phyloP scores from a whole-genome alignment of 768 basidiomycete species.

The Collybia mongolica region DNA sequence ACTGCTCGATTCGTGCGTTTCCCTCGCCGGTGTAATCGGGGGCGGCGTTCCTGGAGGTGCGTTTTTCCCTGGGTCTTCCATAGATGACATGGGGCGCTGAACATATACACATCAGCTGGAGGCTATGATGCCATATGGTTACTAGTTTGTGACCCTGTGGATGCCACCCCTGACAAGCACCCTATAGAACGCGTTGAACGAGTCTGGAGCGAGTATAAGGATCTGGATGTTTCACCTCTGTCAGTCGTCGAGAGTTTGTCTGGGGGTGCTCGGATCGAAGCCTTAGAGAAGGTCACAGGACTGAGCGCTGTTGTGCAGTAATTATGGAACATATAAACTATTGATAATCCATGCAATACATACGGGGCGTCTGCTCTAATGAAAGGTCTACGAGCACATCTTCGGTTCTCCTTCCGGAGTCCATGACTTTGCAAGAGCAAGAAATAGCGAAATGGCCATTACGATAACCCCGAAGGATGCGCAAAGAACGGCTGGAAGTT shows the following conservation, averaged over 20 bases:
- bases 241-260: slow-evolving; percentile 67
- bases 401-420: slow-evolving; percentile 66
- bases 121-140: slow-evolving; percentile 98
- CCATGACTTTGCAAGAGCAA: slow-evolving; percentile 81
- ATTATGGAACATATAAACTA: slow-evolving; percentile 19
- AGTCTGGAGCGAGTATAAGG: slow-evolving; percentile 64
- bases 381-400: slow-evolving; percentile 56
- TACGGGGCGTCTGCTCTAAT: slow-evolving; percentile 4
- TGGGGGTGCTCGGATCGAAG: slow-evolving; percentile 65
- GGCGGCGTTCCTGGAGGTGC: slow-evolving; percentile 96
- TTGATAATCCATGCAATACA: slow-evolving; percentile 9
- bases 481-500: slow-evolving; percentile 75
- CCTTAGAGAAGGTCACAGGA: slow-evolving; percentile 54
- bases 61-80: slow-evolving; percentile 21
- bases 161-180: slow-evolving; percentile 40
- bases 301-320: slow-evolving; percentile 38
- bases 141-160: slow-evolving; percentile 66
- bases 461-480: slow-evolving; percentile 73
- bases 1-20: slow-evolving; percentile 76
- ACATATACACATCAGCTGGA: slow-evolving; percentile 62
- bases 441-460: slow-evolving; percentile 72
- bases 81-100: neutral
- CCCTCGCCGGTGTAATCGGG: slow-evolving; percentile 82
- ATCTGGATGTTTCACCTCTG: slow-evolving; percentile 69
- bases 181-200: slow-evolving; percentile 63